These are phyloP conservation scores for Metschnikowia chrysomelidarum DNA, from an alignment of 805 yeast genomes.

Conservation along the genomic window DNA sequence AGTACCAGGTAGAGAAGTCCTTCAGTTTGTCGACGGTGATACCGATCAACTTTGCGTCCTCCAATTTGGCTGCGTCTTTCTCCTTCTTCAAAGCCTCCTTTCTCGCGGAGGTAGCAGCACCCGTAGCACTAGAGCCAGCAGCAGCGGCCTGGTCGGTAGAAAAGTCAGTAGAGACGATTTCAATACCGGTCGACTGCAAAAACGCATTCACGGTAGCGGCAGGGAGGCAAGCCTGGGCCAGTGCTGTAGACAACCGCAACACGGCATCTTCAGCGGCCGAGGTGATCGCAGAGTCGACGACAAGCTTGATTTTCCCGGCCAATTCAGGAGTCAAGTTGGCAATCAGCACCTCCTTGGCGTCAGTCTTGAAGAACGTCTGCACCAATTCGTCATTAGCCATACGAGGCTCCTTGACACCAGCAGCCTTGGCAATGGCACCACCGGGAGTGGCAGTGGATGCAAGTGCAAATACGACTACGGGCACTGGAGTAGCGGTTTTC, in stretches of 20 bases:
- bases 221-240: conserved; percentile 49
- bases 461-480: conserved; percentile 77
- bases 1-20: conserved; percentile 97
- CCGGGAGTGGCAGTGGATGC: conserved; percentile 69
- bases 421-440: conserved; percentile 59
- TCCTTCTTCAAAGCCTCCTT: conserved; percentile 35
- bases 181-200: conserved; percentile 50
- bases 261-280: conserved; percentile 38
- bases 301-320: conserved; percentile 53
- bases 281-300: conserved; percentile 52
- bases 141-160: conserved; percentile 41
- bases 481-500: conserved; percentile 73
- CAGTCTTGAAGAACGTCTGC: conserved; percentile 53
- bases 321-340: conserved; percentile 45
- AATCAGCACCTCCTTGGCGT: conserved; percentile 61
- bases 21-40: conserved; percentile 89
- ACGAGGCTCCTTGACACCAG: conserved; percentile 80
- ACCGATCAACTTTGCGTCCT: conserved; percentile 90
- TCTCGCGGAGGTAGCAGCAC: conserved; percentile 20
- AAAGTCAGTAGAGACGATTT: conserved; percentile 54
- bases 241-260: conserved; percentile 49
- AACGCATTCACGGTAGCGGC: conserved; percentile 47
- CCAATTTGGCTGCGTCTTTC: conserved; percentile 54
- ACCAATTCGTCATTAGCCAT: conserved; percentile 82
- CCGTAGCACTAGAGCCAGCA: conserved; percentile 25